Base-by-base conservation (phyloP, 495 filamentous ascomycete species). In the Xylaria scruposa region DNA sequence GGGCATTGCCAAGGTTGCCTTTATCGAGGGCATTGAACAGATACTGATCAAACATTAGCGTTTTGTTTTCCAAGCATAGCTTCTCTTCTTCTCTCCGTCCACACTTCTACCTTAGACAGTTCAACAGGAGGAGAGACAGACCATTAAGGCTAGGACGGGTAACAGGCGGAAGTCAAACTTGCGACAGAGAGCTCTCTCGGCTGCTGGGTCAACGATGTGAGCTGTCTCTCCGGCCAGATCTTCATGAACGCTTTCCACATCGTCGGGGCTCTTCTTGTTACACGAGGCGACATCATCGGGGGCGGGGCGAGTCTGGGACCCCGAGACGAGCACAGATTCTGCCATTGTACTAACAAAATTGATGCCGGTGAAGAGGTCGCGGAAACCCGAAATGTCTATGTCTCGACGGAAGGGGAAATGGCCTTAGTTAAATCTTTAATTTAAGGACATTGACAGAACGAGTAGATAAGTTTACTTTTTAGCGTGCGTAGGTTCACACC, bases 1-100 rank as follows among this genome's bases (percentile, higher is more conserved):
- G 87, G 15, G 91, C 91, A 76, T 94, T 93, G 66, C 89, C 87
- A 40, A 92, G 73, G 72, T 92, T 92, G 12, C 87, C 88, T 71
- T 91, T 91, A 75, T 91, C 90, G n/a, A 92, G 82, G 24, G 83
- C 83, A 76, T 90, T 90, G 80, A 90, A 90, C 40, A 90, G 81
- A 73, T 91, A 78, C 78, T 76, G 81, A 36, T 61, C 61, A 70
- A 21, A 38, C 2, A 67, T 74, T 68, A 67, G 59, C 24, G 47
- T 36, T 40, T 26, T 58, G 17, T 53, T 31, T 29, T 29, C 9
- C n/a, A 51, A 26, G 26, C 7, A 44, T 17, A 7, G 29, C 26
- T 8, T 33, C 17, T 68, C 38, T 56, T 26, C 8, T 12, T 53
- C 40, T 36, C 6, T 17, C 29, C 42, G 1, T 58, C 10, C 8